Conservation (phyloP, 306 rosid genomes). For the Castanopsis chinensis region DNA sequence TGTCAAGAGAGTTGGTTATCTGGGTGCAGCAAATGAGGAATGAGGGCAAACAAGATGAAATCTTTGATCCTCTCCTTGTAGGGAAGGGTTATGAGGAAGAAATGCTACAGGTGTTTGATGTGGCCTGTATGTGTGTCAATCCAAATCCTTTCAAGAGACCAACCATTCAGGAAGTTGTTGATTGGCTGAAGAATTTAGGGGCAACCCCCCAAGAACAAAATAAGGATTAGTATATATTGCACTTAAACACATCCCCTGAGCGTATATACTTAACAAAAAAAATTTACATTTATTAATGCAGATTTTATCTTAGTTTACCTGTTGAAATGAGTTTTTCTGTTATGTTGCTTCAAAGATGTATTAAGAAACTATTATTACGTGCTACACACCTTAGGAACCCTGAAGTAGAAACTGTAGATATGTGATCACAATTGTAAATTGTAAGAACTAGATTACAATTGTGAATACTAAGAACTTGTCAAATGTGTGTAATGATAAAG, state of each 20-base stretch:
- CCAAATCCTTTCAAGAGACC: slow-evolving; percentile 85
- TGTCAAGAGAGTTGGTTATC: slow-evolving; percentile 71
- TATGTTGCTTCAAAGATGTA: slow-evolving; percentile 32
- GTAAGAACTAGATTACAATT: not conserved
- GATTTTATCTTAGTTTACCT: slow-evolving; percentile 37
- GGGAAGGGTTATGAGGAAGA: slow-evolving; percentile 74
- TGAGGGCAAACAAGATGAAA: slow-evolving; percentile 74
- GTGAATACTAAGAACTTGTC: not conserved
- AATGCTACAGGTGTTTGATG: slow-evolving; percentile 79
- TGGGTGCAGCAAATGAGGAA: slow-evolving; percentile 82
- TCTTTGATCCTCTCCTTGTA: slow-evolving; percentile 63
- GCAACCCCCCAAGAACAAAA: slow-evolving; percentile 41
- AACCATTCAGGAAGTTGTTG: slow-evolving; percentile 75
- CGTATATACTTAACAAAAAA: slow-evolving; percentile 54
- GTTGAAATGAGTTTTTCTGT: slow-evolving; percentile 40
- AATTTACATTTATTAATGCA: slow-evolving; percentile 41
- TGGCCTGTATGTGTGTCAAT: slow-evolving; percentile 86
- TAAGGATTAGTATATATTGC: slow-evolving; percentile 43
- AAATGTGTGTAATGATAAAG: too few species aligned
- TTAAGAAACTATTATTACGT: slow-evolving; percentile 20
- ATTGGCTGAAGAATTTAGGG: slow-evolving; percentile 73
- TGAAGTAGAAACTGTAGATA: not conserved
- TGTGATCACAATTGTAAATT: not conserved
- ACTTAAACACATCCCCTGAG: slow-evolving; percentile 29
- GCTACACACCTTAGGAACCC: slow-evolving; percentile 1